Percentiles rank a stretch among this genome's conserved stretches.
These are phyloP conservation scores for Steccherinum ochraceum DNA, from an alignment of 768 basidiomycete species.

Conservation along the genomic window DNA sequence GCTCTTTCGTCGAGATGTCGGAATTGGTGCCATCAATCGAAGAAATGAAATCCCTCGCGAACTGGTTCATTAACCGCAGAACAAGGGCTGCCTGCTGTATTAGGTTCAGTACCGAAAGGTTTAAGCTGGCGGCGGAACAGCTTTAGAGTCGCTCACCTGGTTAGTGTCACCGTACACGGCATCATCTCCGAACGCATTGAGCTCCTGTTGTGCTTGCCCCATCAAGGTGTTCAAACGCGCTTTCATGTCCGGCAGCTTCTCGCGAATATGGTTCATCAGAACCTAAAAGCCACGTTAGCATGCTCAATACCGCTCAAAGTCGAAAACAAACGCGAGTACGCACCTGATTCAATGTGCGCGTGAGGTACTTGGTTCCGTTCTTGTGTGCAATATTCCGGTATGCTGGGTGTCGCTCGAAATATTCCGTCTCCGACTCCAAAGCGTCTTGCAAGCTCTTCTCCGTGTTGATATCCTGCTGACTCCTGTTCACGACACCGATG, in stretches of 20 bases:
- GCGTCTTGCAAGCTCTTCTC: constrained; percentile 85
- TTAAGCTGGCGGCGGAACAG: constrained; percentile 13
- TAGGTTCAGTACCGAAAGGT: constrained; percentile 9
- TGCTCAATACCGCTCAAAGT: neutral
- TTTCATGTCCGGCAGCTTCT: constrained; percentile 99
- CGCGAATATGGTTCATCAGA: constrained; percentile 94
- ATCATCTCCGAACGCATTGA: constrained; percentile 92
- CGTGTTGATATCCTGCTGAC: constrained; percentile 93
- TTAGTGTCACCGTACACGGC: constrained; percentile 90
- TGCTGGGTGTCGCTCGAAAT: constrained; percentile 83
- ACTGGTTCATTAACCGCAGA: constrained; percentile 96
- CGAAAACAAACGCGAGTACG: constrained; percentile 12
- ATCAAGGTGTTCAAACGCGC: constrained; percentile 95
- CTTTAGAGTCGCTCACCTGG: constrained; percentile 56
- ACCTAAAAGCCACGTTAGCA: constrained; percentile 41
- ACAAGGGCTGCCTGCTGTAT: constrained; percentile 78
- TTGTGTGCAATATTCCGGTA: constrained; percentile 96
- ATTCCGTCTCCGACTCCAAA: constrained; percentile 78
- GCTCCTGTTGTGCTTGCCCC: constrained; percentile 98
- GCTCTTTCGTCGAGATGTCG: constrained; percentile 95
- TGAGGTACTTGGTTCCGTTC: constrained; percentile 94
- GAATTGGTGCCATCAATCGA: constrained; percentile 97
- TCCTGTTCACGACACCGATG: constrained; percentile 96
- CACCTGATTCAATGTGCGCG: constrained; percentile 91
- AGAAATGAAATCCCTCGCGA: constrained; percentile 93